Evolutionary conservation across 129 eudicot genomes (phyloP).

Genomic region (Artemisia tridentata): DNA sequence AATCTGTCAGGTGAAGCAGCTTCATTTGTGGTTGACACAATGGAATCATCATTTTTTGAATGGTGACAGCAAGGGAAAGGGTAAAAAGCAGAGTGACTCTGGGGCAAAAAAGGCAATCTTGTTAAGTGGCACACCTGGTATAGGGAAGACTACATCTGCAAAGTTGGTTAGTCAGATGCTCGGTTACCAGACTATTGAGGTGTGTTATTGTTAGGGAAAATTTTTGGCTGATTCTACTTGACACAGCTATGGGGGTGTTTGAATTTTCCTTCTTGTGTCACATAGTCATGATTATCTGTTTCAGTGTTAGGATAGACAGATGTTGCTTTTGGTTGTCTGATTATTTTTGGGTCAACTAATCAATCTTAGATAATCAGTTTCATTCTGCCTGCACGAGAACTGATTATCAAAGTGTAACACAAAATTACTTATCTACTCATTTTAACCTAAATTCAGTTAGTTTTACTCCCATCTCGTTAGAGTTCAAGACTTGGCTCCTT

Average conservation of each 20-base stretch:
- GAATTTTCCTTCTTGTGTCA: neutral
- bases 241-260: slow-evolving; percentile 5
- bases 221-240: neutral
- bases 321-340: neutral
- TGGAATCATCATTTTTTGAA: slow-evolving; percentile 72
- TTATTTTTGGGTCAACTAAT: neutral
- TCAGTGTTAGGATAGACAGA: too few relatives aligned
- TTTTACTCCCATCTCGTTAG: neutral
- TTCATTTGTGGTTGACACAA: slow-evolving; percentile 73
- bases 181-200: slow-evolving; percentile 85
- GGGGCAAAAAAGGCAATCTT: slow-evolving; percentile 82
- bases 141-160: slow-evolving; percentile 95
- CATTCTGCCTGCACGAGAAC: neutral
- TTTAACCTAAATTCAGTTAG: neutral
- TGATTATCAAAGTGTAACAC: neutral
- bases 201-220: slow-evolving; percentile 17
- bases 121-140: slow-evolving; percentile 89
- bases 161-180: slow-evolving; percentile 92
- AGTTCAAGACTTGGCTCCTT: neutral
- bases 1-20: slow-evolving; percentile 69
- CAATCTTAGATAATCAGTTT: neutral
- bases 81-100: slow-evolving; percentile 62
- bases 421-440: neutral
- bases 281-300: too few relatives aligned
- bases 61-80: slow-evolving; percentile 55